These are phyloP conservation scores for Leccinum subatratum DNA, from an alignment of 1,284 basidiomycete genomes.

Conservation along the genomic window DNA sequence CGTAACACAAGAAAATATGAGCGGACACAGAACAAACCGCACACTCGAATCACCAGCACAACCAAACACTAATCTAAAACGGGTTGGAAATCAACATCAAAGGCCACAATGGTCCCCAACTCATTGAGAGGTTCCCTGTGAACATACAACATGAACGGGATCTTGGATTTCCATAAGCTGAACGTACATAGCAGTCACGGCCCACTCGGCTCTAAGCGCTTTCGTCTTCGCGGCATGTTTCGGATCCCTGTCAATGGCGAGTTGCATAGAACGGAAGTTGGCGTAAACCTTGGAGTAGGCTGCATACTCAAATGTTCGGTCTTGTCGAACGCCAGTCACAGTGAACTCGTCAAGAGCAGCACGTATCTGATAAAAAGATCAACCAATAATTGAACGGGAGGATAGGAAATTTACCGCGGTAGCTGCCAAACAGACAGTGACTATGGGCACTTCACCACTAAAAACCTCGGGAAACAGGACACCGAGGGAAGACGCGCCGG, in stretches of 20 bases:
- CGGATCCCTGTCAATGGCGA: background rate
- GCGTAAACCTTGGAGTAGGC: constrained; percentile 1
- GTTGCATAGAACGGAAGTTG: background rate
- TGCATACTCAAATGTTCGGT: background rate
- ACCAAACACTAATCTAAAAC: background rate
- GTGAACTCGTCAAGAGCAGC: background rate
- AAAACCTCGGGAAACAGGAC: background rate
- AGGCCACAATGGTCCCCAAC: background rate
- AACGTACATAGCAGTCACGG: background rate
- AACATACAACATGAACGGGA: background rate
- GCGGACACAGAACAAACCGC: too few species aligned
- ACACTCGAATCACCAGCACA: too few species aligned
- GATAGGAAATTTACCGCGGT: background rate
- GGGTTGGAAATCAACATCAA: background rate
- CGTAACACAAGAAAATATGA: too few species aligned
- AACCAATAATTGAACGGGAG: background rate
- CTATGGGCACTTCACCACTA: background rate
- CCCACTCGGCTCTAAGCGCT: background rate
- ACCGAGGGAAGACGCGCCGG: background rate
- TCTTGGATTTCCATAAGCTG: background rate
- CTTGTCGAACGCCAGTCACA: background rate
- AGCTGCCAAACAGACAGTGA: constrained; percentile 1
- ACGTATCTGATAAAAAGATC: background rate
- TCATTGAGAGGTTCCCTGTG: background rate
- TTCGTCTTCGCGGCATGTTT: constrained; percentile 3